These are phyloP conservation scores for Medicago arabica DNA, from an alignment of 306 rosid genomes.

Conservation along the genomic window DNA sequence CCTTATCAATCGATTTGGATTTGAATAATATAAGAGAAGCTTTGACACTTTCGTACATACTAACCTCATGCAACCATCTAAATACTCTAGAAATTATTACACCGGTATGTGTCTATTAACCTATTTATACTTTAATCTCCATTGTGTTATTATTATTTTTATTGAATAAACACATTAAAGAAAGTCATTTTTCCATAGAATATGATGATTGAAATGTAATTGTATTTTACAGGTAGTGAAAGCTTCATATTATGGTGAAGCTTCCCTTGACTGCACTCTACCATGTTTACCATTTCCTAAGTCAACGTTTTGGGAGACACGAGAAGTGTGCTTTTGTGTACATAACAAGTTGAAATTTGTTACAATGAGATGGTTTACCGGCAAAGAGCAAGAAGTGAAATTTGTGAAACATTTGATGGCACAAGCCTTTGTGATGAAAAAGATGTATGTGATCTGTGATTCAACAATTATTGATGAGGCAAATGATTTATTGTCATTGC, in stretches of 20 bases:
- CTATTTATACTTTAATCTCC: neutral
- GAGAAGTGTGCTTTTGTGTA: neutral
- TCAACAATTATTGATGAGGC: neutral
- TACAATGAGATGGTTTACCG: slow-evolving; percentile 2
- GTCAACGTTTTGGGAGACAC: slow-evolving; percentile 32
- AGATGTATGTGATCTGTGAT: slow-evolving; percentile 18
- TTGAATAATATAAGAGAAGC: slow-evolving; percentile 30
- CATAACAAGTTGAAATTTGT: slow-evolving; percentile 22
- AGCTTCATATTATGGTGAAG: neutral
- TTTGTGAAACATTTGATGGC: slow-evolving; percentile 36
- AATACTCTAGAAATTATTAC: slow-evolving; percentile 24
- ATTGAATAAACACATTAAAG: neutral
- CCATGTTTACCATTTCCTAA: neutral
- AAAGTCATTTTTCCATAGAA: neutral
- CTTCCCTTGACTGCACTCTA: neutral
- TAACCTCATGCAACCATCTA: neutral
- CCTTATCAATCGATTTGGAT: slow-evolving; percentile 39
- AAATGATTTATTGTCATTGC: neutral
- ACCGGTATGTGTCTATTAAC: slow-evolving; percentile 22
- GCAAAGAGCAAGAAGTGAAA: slow-evolving; percentile 39
- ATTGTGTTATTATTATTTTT: neutral
- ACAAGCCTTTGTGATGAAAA: neutral
- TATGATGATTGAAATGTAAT: neutral
- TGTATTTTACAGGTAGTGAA: neutral
- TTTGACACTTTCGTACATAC: neutral